phyloP scores from a whole-genome alignment of 2,329 filamentous ascomycete species.

The Cercospora beticola region DNA sequence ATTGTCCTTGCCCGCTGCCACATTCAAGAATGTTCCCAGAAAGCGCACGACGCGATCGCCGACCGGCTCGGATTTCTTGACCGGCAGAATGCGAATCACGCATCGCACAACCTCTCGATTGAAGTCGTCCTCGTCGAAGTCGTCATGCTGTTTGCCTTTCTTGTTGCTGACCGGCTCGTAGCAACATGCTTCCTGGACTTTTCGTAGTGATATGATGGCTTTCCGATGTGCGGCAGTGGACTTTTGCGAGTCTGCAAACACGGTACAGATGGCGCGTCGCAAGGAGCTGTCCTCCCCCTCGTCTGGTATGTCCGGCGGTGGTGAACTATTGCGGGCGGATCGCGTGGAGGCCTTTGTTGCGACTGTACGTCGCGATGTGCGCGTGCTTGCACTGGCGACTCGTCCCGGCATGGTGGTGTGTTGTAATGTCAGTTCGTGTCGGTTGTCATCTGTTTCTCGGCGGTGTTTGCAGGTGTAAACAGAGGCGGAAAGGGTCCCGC shows the following conservation, averaged over 20 bases:
- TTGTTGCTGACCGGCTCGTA: slow-evolving; percentile 54
- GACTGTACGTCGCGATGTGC: slow-evolving; percentile 23
- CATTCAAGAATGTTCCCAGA: slow-evolving; percentile 78
- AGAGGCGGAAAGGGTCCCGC: slow-evolving; percentile 7
- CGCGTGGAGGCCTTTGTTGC: slow-evolving; percentile 23
- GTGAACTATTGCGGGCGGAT: slow-evolving; percentile 31
- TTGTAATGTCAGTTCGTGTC: not conserved
- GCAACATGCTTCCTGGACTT: slow-evolving; percentile 82
- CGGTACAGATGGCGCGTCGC: slow-evolving; percentile 67
- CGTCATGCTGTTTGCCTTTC: slow-evolving; percentile 56
- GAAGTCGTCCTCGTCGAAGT: slow-evolving; percentile 83
- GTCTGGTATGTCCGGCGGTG: slow-evolving; percentile 56
- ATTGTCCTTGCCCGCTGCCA: slow-evolving; percentile 60
- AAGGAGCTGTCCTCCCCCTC: slow-evolving; percentile 70
- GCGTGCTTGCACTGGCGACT: slow-evolving; percentile 29
- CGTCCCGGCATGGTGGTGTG: slow-evolving; percentile 34
- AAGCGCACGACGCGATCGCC: slow-evolving; percentile 86
- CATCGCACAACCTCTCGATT: slow-evolving; percentile 83
- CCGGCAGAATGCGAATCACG: slow-evolving; percentile 74
- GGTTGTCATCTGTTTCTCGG: not conserved
- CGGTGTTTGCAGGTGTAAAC: slow-evolving; percentile 18
- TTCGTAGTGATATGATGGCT: slow-evolving; percentile 79
- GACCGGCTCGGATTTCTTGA: slow-evolving; percentile 88
- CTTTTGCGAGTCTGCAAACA: slow-evolving; percentile 68
- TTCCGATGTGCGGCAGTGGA: slow-evolving; percentile 90